Evolutionary conservation across 768 basidiomycete genomes (phyloP).

Genomic region (Leccinum disarticulatum): DNA sequence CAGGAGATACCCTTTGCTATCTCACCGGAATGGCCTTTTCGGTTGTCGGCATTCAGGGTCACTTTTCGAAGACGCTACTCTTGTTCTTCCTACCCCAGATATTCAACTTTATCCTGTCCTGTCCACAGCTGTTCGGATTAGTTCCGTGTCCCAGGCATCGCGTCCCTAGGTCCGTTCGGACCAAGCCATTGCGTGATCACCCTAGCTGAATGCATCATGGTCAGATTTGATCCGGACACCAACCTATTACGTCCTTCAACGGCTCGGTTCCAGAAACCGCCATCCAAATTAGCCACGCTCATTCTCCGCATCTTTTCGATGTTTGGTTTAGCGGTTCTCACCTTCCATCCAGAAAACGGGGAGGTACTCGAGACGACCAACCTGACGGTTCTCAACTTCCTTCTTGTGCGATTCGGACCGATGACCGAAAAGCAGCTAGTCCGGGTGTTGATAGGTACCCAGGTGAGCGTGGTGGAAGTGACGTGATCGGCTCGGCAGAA

Average conservation of each 20-base stretch:
- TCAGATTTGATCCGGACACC: constrained; percentile 72
- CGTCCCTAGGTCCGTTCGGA: constrained; percentile 69
- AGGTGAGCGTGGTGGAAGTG: constrained; percentile 44
- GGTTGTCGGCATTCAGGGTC: constrained; percentile 94
- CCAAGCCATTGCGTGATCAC: background rate
- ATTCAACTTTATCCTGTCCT: constrained; percentile 94
- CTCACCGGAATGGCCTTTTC: constrained; percentile 98
- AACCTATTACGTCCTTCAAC: constrained; percentile 80
- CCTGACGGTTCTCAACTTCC: constrained; percentile 86
- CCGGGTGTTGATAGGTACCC: constrained; percentile 66
- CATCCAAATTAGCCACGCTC: constrained; percentile 51
- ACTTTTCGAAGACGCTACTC: constrained; percentile 95
- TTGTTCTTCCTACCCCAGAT: constrained; percentile 98
- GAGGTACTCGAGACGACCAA: constrained; percentile 76
- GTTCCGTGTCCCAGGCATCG: constrained; percentile 95
- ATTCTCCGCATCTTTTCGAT: constrained; percentile 59
- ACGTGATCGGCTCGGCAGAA: background rate
- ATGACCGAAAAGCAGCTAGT: constrained; percentile 85
- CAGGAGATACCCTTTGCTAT: constrained; percentile 97
- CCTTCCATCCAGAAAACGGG: constrained; percentile 51
- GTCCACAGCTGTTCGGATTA: constrained; percentile 91
- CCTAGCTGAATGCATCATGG: background rate
- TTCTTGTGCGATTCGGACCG: constrained; percentile 77
- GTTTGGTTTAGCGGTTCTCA: constrained; percentile 68
- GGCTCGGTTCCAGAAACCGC: constrained; percentile 56